Conservation (phyloP, 2,329 filamentous ascomycete species). For the Didymosphaeria variabile region DNA sequence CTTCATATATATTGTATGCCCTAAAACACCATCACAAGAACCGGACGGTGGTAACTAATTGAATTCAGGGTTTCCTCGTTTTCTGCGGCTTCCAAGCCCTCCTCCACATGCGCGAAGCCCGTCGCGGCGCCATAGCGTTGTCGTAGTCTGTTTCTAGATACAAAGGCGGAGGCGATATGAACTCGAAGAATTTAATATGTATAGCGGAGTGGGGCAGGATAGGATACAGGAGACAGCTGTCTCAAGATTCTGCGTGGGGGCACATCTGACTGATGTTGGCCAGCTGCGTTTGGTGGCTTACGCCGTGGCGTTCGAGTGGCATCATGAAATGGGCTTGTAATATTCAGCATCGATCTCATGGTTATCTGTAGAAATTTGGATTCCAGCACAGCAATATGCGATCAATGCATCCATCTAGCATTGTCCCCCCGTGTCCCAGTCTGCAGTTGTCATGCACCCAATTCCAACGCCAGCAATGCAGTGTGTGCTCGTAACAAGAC, state of each 20-base stretch:
- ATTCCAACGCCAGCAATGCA: constrained; percentile 28
- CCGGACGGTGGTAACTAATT: constrained; percentile 13
- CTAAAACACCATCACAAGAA: not conserved
- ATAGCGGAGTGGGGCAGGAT: not conserved
- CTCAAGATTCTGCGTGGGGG: not conserved
- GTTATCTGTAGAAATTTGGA: not conserved
- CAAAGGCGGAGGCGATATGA: not conserved
- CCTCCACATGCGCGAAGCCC: constrained; percentile 83
- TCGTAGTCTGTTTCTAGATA: constrained; percentile 48
- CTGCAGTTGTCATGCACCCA: not conserved
- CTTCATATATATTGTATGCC: constrained; percentile 84
- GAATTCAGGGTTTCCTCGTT: constrained; percentile 75
- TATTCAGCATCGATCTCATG: not conserved
- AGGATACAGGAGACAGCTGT: not conserved
- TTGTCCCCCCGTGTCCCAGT: not conserved
- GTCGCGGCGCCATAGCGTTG: constrained; percentile 84
- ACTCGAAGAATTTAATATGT: not conserved
- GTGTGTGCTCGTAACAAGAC: constrained; percentile 8
- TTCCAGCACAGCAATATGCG: constrained; percentile 13
- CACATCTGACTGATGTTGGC: not conserved
- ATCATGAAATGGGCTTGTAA: constrained; percentile 4
- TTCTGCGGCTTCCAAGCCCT: constrained; percentile 92
- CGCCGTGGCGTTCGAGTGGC: constrained; percentile 5
- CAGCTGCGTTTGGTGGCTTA: not conserved
- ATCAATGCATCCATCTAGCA: constrained; percentile 1